A percentile compares a stretch with the other conserved stretches of the same genome.
phyloP scores from a whole-genome alignment of 371 early-diverging fungal species.

The Chytridiales sp. region DNA sequence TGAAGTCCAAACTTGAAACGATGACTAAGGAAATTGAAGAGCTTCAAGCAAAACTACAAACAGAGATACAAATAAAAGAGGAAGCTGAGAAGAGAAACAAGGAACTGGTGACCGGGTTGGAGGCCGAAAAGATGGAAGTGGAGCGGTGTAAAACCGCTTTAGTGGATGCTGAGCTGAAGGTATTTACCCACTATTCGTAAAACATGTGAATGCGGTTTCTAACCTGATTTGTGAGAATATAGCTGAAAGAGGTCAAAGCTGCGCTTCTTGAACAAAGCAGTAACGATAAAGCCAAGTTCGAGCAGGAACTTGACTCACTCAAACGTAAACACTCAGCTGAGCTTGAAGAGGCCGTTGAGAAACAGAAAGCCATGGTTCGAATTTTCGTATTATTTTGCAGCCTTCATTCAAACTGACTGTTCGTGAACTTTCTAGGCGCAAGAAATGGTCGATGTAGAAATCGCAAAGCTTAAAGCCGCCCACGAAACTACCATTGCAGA shows the following conservation, averaged over 20 bases:
- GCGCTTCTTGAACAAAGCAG: slow-evolving; percentile 3
- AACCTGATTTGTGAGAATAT: neutral
- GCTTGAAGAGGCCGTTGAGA: slow-evolving; percentile 8
- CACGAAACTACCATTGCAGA: slow-evolving; percentile 8
- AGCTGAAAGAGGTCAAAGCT: slow-evolving; percentile 1
- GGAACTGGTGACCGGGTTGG: neutral
- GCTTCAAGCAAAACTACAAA: no score
- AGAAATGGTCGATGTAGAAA: slow-evolving; percentile 5
- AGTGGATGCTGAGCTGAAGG: neutral
- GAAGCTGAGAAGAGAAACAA: no score
- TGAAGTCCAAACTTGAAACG: no score
- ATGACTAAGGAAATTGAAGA: no score
- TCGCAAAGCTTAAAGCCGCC: slow-evolving; percentile 3
- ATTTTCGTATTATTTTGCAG: neutral
- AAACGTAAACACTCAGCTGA: no score
- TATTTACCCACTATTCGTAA: neutral
- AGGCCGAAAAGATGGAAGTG: neutral
- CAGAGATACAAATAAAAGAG: no score
- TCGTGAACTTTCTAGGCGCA: slow-evolving; percentile 1
- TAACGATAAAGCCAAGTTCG: neutral
- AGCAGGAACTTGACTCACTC: no score
- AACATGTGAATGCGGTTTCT: neutral
- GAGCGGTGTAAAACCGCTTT: neutral
- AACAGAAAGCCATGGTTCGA: neutral
- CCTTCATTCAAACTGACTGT: neutral